These are phyloP conservation scores for Pseudonectria buxi DNA, from an alignment of 2,329 filamentous ascomycete genomes.

Conservation along the genomic window DNA sequence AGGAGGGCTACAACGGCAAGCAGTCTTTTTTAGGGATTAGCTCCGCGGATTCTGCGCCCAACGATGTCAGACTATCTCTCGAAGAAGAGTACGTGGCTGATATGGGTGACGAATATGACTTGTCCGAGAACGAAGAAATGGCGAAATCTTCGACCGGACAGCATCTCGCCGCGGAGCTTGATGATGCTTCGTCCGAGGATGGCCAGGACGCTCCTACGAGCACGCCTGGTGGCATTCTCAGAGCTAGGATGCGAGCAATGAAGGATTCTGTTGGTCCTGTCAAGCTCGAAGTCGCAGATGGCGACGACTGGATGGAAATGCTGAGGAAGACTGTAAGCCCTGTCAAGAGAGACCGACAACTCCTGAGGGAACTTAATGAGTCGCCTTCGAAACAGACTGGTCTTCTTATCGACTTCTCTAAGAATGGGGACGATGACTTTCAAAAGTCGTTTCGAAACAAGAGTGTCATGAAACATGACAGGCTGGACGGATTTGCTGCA, in stretches of 20 bases:
- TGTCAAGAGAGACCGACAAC: constrained; percentile 79
- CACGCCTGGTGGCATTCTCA: constrained; percentile 55
- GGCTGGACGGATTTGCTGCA: constrained; percentile 21
- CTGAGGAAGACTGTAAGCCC: constrained; percentile 91
- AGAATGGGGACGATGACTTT: constrained; percentile 45
- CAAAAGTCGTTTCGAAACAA: constrained; percentile 31
- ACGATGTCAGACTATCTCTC: constrained; percentile 51
- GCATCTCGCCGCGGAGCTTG: constrained; percentile 70
- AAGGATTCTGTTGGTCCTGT: constrained; percentile 53
- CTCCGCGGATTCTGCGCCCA: constrained; percentile 74
- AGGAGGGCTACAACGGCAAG: constrained; percentile 47
- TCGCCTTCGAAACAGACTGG: constrained; percentile 32
- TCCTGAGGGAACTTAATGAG: constrained; percentile 56
- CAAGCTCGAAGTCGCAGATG: constrained; percentile 55
- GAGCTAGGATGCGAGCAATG: constrained; percentile 57
- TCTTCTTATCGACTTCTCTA: constrained; percentile 21
- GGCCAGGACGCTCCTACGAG: constrained; percentile 38
- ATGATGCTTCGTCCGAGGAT: constrained; percentile 49
- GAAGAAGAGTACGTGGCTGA: constrained; percentile 50
- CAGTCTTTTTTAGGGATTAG: constrained; percentile 90
- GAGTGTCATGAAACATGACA: constrained; percentile 24
- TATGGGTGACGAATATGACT: constrained; percentile 71
- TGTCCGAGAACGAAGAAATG: constrained; percentile 64
- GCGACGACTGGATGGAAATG: constrained; percentile 89
- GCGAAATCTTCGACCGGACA: constrained; percentile 69